phyloP scores from a whole-genome alignment of 2,329 filamentous ascomycete species.

The Coleophoma cylindrospora region DNA sequence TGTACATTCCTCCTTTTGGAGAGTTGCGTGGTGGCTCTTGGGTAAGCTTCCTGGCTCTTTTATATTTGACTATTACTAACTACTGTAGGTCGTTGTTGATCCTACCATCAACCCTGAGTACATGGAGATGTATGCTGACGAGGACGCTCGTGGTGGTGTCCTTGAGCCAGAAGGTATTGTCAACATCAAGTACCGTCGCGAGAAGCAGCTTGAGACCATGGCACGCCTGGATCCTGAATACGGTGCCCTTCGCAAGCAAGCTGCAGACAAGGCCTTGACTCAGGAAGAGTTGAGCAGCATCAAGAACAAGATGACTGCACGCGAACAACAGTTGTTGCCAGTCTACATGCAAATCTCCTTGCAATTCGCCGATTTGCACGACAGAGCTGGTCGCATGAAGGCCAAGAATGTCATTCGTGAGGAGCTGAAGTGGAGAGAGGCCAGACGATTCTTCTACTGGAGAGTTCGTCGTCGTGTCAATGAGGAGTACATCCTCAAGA shows the following conservation, averaged over 20 bases:
- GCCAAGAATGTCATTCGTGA: constrained; percentile 93
- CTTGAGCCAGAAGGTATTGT: constrained; percentile 97
- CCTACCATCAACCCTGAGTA: constrained; percentile 93
- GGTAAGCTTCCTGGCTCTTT: constrained; percentile 40
- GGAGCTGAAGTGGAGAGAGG: constrained; percentile 78
- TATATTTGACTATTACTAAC: constrained; percentile 24
- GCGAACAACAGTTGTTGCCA: constrained; percentile 84
- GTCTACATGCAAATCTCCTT: constrained; percentile 94
- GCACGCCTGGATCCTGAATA: constrained; percentile 84
- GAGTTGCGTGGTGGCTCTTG: constrained; percentile 98
- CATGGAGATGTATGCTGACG: constrained; percentile 99
- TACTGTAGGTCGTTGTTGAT: constrained; percentile 76
- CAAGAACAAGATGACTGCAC: constrained; percentile 77
- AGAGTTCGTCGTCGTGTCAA: constrained; percentile 93
- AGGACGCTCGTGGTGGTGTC: constrained; percentile 91
- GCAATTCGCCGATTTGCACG: constrained; percentile 95
- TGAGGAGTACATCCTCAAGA: constrained; percentile 94
- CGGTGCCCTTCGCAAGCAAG: constrained; percentile 74
- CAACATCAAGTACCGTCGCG: constrained; percentile 96
- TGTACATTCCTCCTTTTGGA: constrained; percentile 95
- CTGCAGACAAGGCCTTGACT: constrained; percentile 57
- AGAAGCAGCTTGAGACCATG: constrained; percentile 98
- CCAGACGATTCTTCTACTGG: constrained; percentile 99
- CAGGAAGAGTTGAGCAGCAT: constrained; percentile 72
- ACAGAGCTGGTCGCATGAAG: constrained; percentile 95